Conservation (phyloP, 305 asterid genomes). For the Solanum hybrid region DNA sequence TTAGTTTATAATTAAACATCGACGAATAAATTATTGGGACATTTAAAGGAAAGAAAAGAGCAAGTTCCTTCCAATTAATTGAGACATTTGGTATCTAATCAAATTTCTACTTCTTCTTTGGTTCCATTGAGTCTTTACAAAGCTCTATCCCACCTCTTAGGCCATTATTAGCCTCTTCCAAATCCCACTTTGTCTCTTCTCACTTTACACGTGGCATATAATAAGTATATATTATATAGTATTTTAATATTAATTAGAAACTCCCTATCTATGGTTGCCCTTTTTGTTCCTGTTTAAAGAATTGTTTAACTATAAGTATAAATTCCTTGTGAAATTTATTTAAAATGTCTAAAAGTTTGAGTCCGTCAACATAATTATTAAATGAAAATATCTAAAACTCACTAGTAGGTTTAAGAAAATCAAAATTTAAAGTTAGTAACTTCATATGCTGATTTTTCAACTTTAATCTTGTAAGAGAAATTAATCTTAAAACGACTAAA, state of each 20-base stretch:
- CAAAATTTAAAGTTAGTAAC: background rate
- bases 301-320: background rate
- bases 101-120: background rate
- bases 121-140: background rate
- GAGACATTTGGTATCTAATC: conserved; percentile 22
- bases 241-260: background rate
- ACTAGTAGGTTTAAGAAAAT: background rate
- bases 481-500: background rate
- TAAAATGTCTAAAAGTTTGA: background rate
- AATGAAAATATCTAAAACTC: background rate
- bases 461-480: background rate
- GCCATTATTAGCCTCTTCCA: background rate
- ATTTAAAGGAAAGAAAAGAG: conserved; percentile 12
- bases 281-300: background rate
- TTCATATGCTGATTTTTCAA: background rate
- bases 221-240: background rate
- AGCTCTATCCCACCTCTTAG: background rate
- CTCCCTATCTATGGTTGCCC: background rate
- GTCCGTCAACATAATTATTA: background rate
- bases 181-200: background rate
- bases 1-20: background rate
- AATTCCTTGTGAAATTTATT: background rate
- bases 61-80: background rate
- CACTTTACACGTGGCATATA: background rate
- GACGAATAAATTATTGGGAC: background rate